A percentile compares a stretch with the other conserved stretches of the same genome.
Evolutionary conservation across 1,284 basidiomycete species (phyloP).

Genomic region (Ustanciosporium gigantosporum): DNA sequence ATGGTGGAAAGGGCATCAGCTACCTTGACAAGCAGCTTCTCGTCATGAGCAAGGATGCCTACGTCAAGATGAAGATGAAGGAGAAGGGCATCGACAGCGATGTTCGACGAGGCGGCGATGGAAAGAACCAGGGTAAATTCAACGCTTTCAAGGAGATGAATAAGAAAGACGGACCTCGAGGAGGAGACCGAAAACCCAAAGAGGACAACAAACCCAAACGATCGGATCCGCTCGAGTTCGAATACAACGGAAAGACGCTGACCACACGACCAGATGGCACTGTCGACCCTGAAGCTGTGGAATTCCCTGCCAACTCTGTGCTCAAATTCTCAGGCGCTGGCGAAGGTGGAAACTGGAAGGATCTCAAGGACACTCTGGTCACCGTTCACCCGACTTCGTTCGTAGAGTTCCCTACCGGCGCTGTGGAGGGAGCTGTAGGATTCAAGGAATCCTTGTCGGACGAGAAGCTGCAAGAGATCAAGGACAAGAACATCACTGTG

Average conservation of each 20-base stretch:
- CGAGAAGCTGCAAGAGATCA: conserved; percentile 63
- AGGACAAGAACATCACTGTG: conserved; percentile 62
- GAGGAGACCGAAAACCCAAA: conserved; percentile 60
- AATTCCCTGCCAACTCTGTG: conserved; percentile 71
- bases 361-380: conserved; percentile 63
- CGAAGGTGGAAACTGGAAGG: conserved; percentile 63
- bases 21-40: conserved; percentile 67
- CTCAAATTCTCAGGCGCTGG: conserved; percentile 68
- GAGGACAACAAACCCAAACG: conserved; percentile 51
- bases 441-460: conserved; percentile 63
- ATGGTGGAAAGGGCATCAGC: conserved; percentile 44
- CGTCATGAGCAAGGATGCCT: conserved; percentile 77
- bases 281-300: conserved; percentile 72
- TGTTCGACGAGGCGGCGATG: conserved; percentile 65
- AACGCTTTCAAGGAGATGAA: conserved; percentile 86
- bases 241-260: conserved; percentile 63
- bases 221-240: conserved; percentile 60
- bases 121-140: conserved; percentile 64
- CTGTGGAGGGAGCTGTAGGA: conserved; percentile 63
- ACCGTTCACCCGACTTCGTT: conserved; percentile 51
- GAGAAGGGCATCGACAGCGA: conserved; percentile 77
- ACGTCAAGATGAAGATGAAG: conserved; percentile 95
- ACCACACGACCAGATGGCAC: conserved; percentile 71
- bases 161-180: conserved; percentile 60
- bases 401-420: conserved; percentile 54